These are phyloP conservation scores for Chaetoceros muelleri DNA, from an alignment of 108 stramenopile genomes.

Conservation along the genomic window DNA sequence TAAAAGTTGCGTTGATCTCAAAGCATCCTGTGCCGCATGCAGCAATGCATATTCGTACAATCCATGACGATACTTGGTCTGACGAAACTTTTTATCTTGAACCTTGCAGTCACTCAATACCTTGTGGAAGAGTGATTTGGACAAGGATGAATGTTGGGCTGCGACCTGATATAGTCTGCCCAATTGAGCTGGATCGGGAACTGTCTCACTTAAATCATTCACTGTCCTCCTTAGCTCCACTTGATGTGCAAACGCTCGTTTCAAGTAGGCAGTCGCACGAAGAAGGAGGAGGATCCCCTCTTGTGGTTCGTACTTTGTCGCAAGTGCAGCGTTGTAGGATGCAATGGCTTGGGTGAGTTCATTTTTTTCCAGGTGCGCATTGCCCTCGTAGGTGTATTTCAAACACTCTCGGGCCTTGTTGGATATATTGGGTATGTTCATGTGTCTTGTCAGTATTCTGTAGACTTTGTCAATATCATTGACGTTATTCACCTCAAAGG, in stretches of 20 bases:
- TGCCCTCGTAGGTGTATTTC: conserved; percentile 67
- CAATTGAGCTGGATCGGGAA: conserved; percentile 28
- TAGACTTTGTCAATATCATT: conserved; percentile 79
- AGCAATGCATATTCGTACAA: conserved; percentile 71
- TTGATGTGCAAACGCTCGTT: conserved; percentile 45
- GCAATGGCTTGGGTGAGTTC: conserved; percentile 46
- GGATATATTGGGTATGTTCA: conserved; percentile 42
- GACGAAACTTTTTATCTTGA: conserved; percentile 41
- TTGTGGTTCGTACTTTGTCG: conserved; percentile 19
- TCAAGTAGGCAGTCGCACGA: conserved; percentile 50
- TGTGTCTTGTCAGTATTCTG: conserved; percentile 62
- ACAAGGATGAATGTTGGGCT: conserved; percentile 15
- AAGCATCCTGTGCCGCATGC: conserved; percentile 55
- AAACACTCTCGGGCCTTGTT: conserved; percentile 54
- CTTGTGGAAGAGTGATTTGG: conserved; percentile 31
- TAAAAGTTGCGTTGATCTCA: conserved; percentile 57
- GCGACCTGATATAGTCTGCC: conserved; percentile 40
- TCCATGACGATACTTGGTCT: conserved; percentile 61
- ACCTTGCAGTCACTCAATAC: conserved; percentile 25
- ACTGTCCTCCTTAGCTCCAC: conserved; percentile 26
- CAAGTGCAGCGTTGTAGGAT: conserved; percentile 52
- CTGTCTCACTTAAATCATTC: conserved; percentile 28
- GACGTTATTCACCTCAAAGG: conserved; percentile 52
- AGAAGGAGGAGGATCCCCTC: conserved; percentile 49
- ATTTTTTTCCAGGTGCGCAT: conserved; percentile 44